Evolutionary conservation across 164 flowering plant genomes (phyloP), one percentile per base, ranked within the genome.

Genomic region (Magnolia kwangsiensis): DNA sequence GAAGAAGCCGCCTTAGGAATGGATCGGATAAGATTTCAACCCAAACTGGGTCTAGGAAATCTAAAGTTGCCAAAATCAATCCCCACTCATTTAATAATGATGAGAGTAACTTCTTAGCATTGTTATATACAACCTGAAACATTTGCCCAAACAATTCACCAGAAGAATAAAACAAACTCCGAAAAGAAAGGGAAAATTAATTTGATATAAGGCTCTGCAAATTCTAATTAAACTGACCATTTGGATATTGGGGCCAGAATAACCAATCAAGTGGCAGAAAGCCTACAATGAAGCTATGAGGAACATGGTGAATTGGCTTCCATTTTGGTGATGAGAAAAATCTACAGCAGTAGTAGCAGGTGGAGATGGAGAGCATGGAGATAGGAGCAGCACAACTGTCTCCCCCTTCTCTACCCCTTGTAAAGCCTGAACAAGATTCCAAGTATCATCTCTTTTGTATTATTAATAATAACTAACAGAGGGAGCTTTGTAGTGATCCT

Each of bases 211-310:
- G 29, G 70, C 37, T 4, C 14, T 21, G 24, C 1, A 9, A 23
- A 31, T 18, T 9, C 7, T 58, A 27, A 27, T 55, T 31, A 20
- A 50, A 78, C 83, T 51, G 51, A 93, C 99, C 95, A 81, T 88
- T 37, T 90, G 89, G 58, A 89, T 58, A 58, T 87, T 90, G 69
- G 94, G 83, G 69, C 90, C 88, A 51, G 92, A 81, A 74, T 85
- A 72, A 51, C 97, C 99, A 78, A 96, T 82, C 82, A 96, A 75
- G 59, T 85, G 79, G 80, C 92, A 89, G 73, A 96, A 94, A 45
- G 98, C 94, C 79, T 92, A 98, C 84, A 96, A 74, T 9, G 99
- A 98, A 79, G 93, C 87, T 19, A 97, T 89, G 51, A 94, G 94
- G 71, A 96, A 96, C 81, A 86, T 81, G 65, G 99, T 91, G 84